Base-by-base conservation (phyloP, 83 land plant species). In the Diphasiastrum complanatum region DNA sequence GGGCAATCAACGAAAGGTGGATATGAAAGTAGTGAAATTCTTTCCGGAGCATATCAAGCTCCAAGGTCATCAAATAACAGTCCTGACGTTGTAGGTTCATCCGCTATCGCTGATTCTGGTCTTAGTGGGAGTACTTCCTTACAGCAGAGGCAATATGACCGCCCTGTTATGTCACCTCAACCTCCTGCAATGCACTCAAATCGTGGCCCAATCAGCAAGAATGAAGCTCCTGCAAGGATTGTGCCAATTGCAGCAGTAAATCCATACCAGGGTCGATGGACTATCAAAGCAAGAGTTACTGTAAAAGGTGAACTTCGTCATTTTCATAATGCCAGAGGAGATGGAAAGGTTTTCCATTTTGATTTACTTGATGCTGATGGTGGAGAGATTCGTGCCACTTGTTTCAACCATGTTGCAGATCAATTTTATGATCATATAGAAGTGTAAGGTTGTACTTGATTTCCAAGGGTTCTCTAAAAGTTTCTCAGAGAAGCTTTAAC, bases 181-280 rank as follows among this genome's bases (percentile, higher is more conserved):
- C 99, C 92, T 25, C 79, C 92, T 36, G 83, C 99, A 31, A 77
- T 51, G 51, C 89, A 81, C 51, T 79, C 76, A 49, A 74, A 60
- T 54, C 84, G 82, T 33, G 92, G 92, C 0, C 77, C 99, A 37
- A 86, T 93, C 24, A 55, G 73, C 47, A 83, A 71, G 72, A 89
- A 93, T 73, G 99, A 89, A 49, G 92, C 89, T 3, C 92, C 99
- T 43, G 83, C 96, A 18, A 66, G 91, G 11, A 80, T 93, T 29
- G 81, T 89, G 53, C 99, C 99, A 0, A 89, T 93, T 38, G 74
- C 88, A 51, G 91, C 96, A 19, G 77, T 93, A 75, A 93, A 89
- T 74, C 96, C 99, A 56, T 93, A 93, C 60, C 96, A 86, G 52
- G 92, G 96, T 3, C 74, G 96, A 4, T 93, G 99, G 96, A 89